Evolutionary conservation across 257 asterid species (phyloP), one percentile per base, ranked within the genome.

Genomic region (Lavandula angustifolia): DNA sequence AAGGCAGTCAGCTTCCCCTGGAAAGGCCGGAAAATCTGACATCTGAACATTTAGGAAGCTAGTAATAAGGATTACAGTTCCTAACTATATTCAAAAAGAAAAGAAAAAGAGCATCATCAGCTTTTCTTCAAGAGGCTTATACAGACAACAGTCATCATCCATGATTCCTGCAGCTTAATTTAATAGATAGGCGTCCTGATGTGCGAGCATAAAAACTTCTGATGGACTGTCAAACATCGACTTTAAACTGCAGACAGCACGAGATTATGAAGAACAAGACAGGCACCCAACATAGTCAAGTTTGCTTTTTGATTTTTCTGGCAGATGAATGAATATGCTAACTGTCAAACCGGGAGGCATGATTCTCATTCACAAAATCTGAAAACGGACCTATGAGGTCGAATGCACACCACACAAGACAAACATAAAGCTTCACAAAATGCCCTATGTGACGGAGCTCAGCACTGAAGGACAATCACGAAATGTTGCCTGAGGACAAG

Each of bases 391-490:
- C 68, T 40, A 33, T 16, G 35, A 63, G 34, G 62, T 11, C 43
- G 57, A 59, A 64, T 46, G 49, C 67, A 56, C 34, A 44, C 53
- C 46, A 16, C 13, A 14, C 67, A 46, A 32, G 73, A 62, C 44
- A 17, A 67, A 44, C 52, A 49, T 32, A 68, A 62, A 54, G 42
- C 62, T 67, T 62, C 76, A 53, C 47, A 72, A 64, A 64, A 43
- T 43, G 61, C 55, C 60, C 64, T 73, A 64, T 31, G 64, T 77
- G 72, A 46, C 18, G 40, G 42, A 32, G 54, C 69, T 60, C 49
- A 43, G 32, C 50, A 72, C 11, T 42, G 75, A 65, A 48, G 53
- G 3, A 60, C 43, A 62, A 35, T 54, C 51, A 54, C 38, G 38
- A 22, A 47, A 14, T 27, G 12, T 54, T 31, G 35, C 16, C 6